Percentiles rank a stretch among this genome's conserved stretches.
phyloP scores from a whole-genome alignment of 345 rosid species.

The Eucalyptus paniculata region DNA sequence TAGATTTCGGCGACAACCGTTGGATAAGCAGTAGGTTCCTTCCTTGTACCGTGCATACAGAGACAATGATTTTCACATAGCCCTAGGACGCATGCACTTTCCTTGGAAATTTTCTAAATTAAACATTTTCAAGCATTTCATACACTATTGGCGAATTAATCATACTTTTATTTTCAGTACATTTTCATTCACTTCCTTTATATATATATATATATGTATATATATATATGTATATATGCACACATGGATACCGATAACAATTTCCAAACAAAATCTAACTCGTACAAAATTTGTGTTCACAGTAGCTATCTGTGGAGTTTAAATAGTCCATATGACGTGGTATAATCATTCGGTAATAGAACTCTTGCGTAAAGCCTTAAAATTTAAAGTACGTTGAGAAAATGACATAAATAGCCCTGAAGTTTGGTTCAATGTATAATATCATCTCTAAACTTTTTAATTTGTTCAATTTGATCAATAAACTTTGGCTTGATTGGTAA shows the following conservation, averaged over 20 bases:
- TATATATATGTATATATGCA: no score
- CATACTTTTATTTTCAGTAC: background rate
- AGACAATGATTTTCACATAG: background rate
- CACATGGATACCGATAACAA: rapidly evolving
- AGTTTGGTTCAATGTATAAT: rapidly evolving
- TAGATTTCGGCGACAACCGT: background rate
- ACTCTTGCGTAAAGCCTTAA: background rate
- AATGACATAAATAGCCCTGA: rapidly evolving
- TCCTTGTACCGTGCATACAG: background rate
- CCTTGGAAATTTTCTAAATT: background rate
- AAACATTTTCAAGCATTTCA: background rate
- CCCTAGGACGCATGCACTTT: background rate
- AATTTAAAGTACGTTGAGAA: background rate
- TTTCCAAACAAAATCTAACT: background rate
- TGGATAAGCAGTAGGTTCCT: background rate
- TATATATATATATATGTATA: no score
- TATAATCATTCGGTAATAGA: background rate
- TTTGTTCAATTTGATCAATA: rapidly evolving
- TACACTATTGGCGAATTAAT: background rate
- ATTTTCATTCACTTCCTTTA: background rate
- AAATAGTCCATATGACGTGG: no score
- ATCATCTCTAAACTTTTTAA: rapidly evolving
- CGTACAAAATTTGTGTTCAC: background rate
- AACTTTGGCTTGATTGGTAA: rapidly evolving
- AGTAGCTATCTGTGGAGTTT: background rate